Evolutionary conservation across 2,329 filamentous ascomycete species (phyloP).

Genomic region (Nemania bipapillata): DNA sequence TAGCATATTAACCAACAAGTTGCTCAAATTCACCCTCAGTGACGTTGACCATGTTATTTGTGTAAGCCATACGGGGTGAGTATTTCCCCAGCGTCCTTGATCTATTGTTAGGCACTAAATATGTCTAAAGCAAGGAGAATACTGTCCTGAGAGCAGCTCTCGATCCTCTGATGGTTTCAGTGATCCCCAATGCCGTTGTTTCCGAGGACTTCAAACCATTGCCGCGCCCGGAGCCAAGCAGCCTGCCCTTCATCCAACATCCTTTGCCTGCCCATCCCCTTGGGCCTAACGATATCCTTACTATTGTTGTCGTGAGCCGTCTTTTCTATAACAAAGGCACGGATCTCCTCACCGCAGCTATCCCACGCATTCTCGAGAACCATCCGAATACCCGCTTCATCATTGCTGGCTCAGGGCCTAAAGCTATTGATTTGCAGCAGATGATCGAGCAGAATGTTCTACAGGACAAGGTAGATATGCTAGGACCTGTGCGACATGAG

Average conservation of each 20-base stretch:
- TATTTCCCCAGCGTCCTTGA: conserved; percentile 1
- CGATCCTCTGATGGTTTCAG: conserved; percentile 95
- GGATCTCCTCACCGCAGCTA: conserved; percentile 93
- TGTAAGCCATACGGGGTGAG: conserved; percentile 95
- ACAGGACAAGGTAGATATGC: conserved; percentile 90
- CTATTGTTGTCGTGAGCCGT: conserved; percentile 95
- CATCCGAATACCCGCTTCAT: conserved; percentile 96
- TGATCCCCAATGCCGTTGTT: conserved; percentile 96
- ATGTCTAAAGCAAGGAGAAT: conserved; percentile 83
- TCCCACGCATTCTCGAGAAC: conserved; percentile 87
- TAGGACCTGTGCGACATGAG: conserved; percentile 92
- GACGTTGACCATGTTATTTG: conserved; percentile 99
- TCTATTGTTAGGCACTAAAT: conserved; percentile 40
- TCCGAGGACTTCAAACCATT: conserved; percentile 92
- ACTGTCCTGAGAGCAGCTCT: conserved; percentile 93
- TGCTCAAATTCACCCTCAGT: conserved; percentile 93
- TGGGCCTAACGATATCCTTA: conserved; percentile 86
- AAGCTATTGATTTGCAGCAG: conserved; percentile 96
- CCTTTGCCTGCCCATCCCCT: conserved; percentile 72
- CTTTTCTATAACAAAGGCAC: conserved; percentile 99
- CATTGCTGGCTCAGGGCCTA: conserved; percentile 93
- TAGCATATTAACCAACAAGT: conserved; percentile 95
- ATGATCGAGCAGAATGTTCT: conserved; percentile 96
- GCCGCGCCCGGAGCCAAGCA: conserved; percentile 57
- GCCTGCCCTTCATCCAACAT: conserved; percentile 55